phyloP scores from a whole-genome alignment of 129 eudicot genomes.

The Chrysanthemum makinoi region DNA sequence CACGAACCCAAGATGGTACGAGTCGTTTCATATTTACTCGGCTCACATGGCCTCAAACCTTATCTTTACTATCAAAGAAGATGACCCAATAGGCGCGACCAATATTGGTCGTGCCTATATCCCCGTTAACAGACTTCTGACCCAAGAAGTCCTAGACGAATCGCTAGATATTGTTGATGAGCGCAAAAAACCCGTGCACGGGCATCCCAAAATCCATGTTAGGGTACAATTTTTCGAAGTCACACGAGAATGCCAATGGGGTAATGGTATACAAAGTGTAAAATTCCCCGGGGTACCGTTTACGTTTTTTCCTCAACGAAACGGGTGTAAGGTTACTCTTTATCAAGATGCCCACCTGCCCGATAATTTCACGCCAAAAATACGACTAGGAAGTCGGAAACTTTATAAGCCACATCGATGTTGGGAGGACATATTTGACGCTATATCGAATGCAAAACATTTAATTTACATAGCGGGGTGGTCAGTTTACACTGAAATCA shows the following conservation, averaged over 20 bases:
- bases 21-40: constrained; percentile 82
- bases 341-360: constrained; percentile 86
- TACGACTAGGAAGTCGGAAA: constrained; percentile 64
- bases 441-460: constrained; percentile 73
- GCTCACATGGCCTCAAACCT: constrained; percentile 86
- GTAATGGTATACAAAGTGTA: constrained; percentile 51
- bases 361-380: constrained; percentile 60
- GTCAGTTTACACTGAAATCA: constrained; percentile 80
- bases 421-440: constrained; percentile 91
- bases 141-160: constrained; percentile 51
- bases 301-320: constrained; percentile 68
- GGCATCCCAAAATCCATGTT: constrained; percentile 62
- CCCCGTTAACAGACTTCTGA: constrained; percentile 51
- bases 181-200: constrained; percentile 45
- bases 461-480: constrained; percentile 84
- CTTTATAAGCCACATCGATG: constrained; percentile 72
- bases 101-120: constrained; percentile 64
- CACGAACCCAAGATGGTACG: constrained; percentile 83
- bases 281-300: constrained; percentile 83
- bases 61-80: constrained; percentile 60
- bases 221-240: constrained; percentile 63
- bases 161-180: constrained; percentile 60
- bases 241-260: constrained; percentile 59
- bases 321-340: constrained; percentile 61
- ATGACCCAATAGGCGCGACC: constrained; percentile 68